phyloP scores from a whole-genome alignment of 441 rosid genomes.

The Populus hybrid region DNA sequence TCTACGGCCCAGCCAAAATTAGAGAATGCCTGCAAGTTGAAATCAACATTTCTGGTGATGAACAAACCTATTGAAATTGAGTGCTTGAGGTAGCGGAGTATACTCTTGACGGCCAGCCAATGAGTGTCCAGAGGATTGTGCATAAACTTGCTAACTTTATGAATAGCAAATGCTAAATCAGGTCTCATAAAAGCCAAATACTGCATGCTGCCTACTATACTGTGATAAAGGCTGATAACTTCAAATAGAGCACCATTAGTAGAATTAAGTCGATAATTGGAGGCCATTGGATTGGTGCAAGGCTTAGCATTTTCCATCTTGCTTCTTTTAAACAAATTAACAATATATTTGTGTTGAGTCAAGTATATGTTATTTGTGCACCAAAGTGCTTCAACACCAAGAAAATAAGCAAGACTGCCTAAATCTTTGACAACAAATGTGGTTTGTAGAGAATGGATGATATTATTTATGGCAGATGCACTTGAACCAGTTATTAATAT shows the following conservation, averaged over 20 bases:
- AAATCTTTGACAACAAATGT: not conserved
- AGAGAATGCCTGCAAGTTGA: fast-evolving
- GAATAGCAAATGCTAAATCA: not conserved
- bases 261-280: no score
- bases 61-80: no score
- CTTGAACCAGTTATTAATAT: not conserved
- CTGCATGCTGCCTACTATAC: no score
- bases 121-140: not conserved
- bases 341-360: no score
- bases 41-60: not conserved
- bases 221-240: no score
- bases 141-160: not conserved
- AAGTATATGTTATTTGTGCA: not conserved
- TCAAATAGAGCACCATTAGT: no score
- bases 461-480: not conserved
- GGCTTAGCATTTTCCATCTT: no score
- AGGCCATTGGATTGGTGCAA: no score
- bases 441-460: not conserved
- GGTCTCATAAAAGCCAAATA: no score
- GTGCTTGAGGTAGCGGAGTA: not conserved
- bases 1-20: not conserved
- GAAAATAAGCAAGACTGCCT: no score
- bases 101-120: not conserved
- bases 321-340: no score
- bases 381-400: not conserved